A percentile compares a stretch with the other conserved stretches of the same genome.
Evolutionary conservation across 73 alveolate genomes (phyloP).

Genomic region (Paramecium sonneborni): DNA sequence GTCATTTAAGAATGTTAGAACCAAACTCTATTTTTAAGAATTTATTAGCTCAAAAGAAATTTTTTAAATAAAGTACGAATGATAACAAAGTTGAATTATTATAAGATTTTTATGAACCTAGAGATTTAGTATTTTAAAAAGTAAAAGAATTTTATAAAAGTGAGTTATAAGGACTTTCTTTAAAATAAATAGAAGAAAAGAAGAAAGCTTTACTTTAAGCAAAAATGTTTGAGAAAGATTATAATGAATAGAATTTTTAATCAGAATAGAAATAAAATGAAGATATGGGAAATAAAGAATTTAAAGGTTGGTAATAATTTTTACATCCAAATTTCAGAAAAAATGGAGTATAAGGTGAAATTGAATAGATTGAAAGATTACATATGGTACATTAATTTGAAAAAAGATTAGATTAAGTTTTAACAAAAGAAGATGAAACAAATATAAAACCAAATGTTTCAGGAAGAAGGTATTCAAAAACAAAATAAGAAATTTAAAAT

Average conservation of each 20-base stretch:
- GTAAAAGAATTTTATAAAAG: constrained; percentile 40
- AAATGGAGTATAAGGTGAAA: background rate
- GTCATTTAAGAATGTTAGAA: constrained; percentile 35
- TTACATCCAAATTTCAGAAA: constrained; percentile 50
- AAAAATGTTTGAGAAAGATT: constrained; percentile 3
- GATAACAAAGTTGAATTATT: constrained; percentile 50
- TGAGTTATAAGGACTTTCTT: constrained; percentile 57
- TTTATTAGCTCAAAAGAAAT: background rate
- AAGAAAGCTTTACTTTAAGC: constrained; percentile 9
- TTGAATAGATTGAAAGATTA: constrained; percentile 30
- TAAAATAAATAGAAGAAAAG: constrained; percentile 56
- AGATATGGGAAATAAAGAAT: constrained; percentile 21
- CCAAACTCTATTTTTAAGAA: background rate
- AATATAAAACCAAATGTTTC: constrained; percentile 19
- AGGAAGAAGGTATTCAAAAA: constrained; percentile 26
- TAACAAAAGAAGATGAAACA: constrained; percentile 14
- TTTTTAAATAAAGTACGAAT: background rate
- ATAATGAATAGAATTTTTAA: background rate
- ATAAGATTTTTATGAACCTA: constrained; percentile 42
- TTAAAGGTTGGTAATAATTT: background rate
- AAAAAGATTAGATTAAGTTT: constrained; percentile 14
- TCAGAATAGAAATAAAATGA: background rate
- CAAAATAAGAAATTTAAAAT: background rate
- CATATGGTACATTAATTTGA: constrained; percentile 38
- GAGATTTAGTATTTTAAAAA: constrained; percentile 53